phyloP scores from a whole-genome alignment of 2,329 filamentous ascomycete species.

The Lasiodiplodia theobromae region DNA sequence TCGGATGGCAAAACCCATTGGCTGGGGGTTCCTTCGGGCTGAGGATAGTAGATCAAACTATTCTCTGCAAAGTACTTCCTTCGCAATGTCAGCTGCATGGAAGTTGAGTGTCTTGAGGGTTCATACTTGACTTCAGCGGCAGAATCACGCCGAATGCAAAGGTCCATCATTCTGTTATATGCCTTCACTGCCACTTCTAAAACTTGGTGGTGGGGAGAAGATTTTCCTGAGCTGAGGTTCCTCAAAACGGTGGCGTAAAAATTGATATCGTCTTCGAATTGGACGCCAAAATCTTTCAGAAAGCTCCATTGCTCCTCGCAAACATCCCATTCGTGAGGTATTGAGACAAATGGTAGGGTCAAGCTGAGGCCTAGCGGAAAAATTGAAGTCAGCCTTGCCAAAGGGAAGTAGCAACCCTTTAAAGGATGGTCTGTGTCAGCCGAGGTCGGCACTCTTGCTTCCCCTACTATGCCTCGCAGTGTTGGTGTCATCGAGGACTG shows the following conservation, averaged over 20 bases:
- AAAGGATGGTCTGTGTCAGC: neutral
- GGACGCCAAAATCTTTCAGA: neutral
- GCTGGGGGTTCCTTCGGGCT: neutral
- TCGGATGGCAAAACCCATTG: neutral
- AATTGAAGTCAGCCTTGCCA: neutral
- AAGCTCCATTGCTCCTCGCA: neutral
- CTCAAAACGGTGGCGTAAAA: neutral
- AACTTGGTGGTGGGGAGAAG: too few relatives aligned
- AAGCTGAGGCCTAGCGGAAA: neutral
- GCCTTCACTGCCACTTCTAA: too few relatives aligned
- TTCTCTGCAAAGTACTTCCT: too few relatives aligned
- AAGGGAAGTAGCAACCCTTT: neutral
- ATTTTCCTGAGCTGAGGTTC: too few relatives aligned
- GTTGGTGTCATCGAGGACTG: neutral
- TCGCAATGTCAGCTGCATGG: too few relatives aligned
- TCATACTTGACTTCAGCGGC: too few relatives aligned
- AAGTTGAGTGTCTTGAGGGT: too few relatives aligned
- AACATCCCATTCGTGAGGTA: neutral
- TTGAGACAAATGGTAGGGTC: neutral
- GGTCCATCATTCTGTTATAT: too few relatives aligned
- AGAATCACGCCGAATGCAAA: too few relatives aligned
- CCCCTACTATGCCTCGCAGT: neutral
- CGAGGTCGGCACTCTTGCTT: neutral
- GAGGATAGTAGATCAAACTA: too few relatives aligned
- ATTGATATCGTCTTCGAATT: neutral